These are phyloP conservation scores for Podila epigama DNA, from an alignment of 192 early-diverging fungal genomes.

Conservation along the genomic window DNA sequence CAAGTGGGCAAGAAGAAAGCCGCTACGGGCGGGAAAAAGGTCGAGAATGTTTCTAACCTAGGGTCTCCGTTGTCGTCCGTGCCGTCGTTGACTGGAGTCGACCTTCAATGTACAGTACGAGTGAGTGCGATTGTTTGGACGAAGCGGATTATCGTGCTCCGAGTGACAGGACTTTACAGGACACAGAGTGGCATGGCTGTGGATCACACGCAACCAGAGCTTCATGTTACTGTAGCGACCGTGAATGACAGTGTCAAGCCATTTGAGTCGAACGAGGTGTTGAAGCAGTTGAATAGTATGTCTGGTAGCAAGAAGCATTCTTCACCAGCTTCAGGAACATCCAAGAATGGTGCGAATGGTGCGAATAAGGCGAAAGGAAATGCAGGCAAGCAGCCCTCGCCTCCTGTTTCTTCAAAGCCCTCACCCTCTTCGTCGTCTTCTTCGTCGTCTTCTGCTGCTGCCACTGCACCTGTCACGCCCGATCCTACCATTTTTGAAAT, in stretches of 20 bases:
- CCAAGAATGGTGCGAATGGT: neutral
- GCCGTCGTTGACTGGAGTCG: neutral
- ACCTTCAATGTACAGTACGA: constrained; percentile 27
- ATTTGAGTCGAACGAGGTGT: constrained; percentile 43
- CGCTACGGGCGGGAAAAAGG: neutral
- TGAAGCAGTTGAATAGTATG: constrained; percentile 15
- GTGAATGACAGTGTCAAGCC: constrained; percentile 44
- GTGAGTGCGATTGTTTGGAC: constrained; percentile 65
- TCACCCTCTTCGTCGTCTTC: too few relatives aligned
- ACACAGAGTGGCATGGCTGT: constrained; percentile 2
- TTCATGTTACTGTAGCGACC: constrained; percentile 57
- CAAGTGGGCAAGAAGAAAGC: neutral
- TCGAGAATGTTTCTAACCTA: neutral
- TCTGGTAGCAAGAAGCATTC: neutral
- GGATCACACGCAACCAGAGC: constrained; percentile 8
- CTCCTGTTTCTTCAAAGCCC: too few relatives aligned
- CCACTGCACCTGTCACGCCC: too few relatives aligned
- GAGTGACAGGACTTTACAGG: constrained; percentile 23
- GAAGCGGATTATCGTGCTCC: constrained; percentile 37
- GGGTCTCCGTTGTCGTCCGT: neutral
- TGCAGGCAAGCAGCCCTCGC: too few relatives aligned
- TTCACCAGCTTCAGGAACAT: too few relatives aligned
- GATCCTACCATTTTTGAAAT: too few relatives aligned
- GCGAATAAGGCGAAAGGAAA: neutral
- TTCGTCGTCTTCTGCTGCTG: too few relatives aligned